Evolutionary conservation across 352 stramenopile genomes (phyloP).

Genomic region (Globisporangium perplexum): DNA sequence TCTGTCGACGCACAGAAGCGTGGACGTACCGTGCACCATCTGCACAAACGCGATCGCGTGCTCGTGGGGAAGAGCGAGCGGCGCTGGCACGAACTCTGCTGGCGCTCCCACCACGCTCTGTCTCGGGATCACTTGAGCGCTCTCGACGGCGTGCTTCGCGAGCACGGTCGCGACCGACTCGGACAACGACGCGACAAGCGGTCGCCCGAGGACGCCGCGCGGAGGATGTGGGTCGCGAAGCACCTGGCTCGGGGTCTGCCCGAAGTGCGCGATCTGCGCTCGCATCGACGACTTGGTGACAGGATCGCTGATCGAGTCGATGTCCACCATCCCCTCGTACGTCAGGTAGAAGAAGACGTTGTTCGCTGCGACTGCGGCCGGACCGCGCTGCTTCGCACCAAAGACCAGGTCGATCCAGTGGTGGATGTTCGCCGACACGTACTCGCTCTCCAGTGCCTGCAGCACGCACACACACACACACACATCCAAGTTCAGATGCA

Average conservation of each 20-base stretch:
- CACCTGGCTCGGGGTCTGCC: constrained; percentile 96
- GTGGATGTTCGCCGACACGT: constrained; percentile 77
- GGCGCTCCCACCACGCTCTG: background rate
- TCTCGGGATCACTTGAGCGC: background rate
- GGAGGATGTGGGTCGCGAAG: constrained; percentile 84
- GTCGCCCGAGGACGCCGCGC: constrained; percentile 21
- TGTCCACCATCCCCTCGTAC: constrained; percentile 97
- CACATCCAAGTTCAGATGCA: background rate
- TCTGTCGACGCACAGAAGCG: constrained; percentile 66
- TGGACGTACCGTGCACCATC: constrained; percentile 32
- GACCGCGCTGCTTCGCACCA: constrained; percentile 62
- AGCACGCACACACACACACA: background rate
- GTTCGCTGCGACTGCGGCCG: constrained; percentile 88
- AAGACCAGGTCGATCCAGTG: constrained; percentile 90
- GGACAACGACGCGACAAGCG: background rate
- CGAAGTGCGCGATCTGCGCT: constrained; percentile 98
- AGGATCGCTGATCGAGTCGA: constrained; percentile 93
- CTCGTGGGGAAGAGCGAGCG: constrained; percentile 55
- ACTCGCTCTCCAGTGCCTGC: constrained; percentile 81
- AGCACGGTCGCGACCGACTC: background rate
- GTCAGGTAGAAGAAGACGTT: constrained; percentile 99
- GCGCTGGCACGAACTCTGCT: constrained; percentile 1
- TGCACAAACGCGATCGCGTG: constrained; percentile 48
- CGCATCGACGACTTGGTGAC: constrained; percentile 92
- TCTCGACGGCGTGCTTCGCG: background rate